These are phyloP conservation scores for Gaeumannomyces tritici DNA, from an alignment of 2,329 filamentous ascomycete species.

Conservation along the genomic window DNA sequence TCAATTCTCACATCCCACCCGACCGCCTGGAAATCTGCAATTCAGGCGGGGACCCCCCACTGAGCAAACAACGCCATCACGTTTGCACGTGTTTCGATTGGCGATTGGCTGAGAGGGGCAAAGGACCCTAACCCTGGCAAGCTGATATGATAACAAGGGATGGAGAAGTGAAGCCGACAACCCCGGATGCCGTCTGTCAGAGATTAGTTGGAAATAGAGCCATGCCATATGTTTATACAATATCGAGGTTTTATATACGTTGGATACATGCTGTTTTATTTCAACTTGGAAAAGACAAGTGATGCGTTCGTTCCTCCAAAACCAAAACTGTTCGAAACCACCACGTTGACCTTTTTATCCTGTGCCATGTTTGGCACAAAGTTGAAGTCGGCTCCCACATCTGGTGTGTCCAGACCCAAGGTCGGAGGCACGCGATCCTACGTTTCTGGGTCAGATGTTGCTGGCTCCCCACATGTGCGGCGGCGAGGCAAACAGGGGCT, in stretches of 20 bases:
- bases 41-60: not conserved
- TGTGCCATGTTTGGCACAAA: conserved; percentile 70
- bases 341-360: conserved; percentile 58
- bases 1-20: not conserved
- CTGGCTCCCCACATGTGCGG: not conserved
- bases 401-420: conserved; percentile 63
- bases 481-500: not conserved
- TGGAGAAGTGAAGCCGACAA: too few relatives aligned
- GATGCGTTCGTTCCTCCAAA: conserved; percentile 96
- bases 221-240: not conserved
- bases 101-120: not conserved
- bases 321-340: conserved; percentile 90
- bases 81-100: too few relatives aligned
- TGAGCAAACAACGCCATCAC: not conserved
- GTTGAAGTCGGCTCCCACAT: conserved; percentile 68
- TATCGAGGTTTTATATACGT: not conserved
- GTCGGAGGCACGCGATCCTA: conserved; percentile 79
- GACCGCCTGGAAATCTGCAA: not conserved
- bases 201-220: not conserved
- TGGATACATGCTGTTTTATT: not conserved
- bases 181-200: too few relatives aligned
- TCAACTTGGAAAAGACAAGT: conserved; percentile 55
- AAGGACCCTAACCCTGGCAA: not conserved
- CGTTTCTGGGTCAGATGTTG: not conserved
- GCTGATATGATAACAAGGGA: too few relatives aligned